A percentile compares a stretch with the other conserved stretches of the same genome.
Evolutionary conservation across 2,329 filamentous ascomycete genomes (phyloP).

Genomic region (Aspergillus sp.): DNA sequence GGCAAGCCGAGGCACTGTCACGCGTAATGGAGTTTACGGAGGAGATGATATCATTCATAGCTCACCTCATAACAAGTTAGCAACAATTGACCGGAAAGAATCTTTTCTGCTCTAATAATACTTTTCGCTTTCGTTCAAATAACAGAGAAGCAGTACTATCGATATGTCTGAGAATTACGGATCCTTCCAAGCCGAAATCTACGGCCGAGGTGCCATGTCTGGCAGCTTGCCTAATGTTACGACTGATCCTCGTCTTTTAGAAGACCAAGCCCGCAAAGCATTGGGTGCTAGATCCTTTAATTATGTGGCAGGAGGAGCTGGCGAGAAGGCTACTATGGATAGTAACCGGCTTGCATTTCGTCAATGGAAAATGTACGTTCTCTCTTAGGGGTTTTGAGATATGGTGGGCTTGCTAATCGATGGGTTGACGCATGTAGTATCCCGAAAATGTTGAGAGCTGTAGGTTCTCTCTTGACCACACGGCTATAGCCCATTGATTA

Average conservation of each 20-base stretch:
- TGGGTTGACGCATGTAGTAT: conserved; percentile 33
- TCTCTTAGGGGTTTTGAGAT: neutral
- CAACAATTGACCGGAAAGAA: neutral
- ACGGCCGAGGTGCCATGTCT: conserved; percentile 46
- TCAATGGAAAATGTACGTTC: conserved; percentile 39
- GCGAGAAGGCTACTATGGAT: conserved; percentile 55
- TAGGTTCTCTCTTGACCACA: conserved; percentile 3
- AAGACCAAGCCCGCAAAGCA: conserved; percentile 47
- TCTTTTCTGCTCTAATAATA: neutral
- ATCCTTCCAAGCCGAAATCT: conserved; percentile 44
- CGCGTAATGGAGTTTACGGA: neutral
- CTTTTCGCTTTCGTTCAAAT: neutral
- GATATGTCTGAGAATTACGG: conserved; percentile 36
- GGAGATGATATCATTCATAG: neutral
- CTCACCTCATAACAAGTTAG: neutral
- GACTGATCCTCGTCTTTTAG: conserved; percentile 52
- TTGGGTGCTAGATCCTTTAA: conserved; percentile 48
- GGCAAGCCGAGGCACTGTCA: neutral
- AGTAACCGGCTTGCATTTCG: conserved; percentile 54
- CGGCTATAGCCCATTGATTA: conserved; percentile 8
- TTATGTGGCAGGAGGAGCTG: conserved; percentile 58
- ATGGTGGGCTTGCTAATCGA: neutral
- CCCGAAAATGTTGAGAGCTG: conserved; percentile 44
- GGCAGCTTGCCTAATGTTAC: conserved; percentile 48
- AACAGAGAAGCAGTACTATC: neutral